Conservation (phyloP, 768 basidiomycete species). For the Tulasnella sp. region DNA sequence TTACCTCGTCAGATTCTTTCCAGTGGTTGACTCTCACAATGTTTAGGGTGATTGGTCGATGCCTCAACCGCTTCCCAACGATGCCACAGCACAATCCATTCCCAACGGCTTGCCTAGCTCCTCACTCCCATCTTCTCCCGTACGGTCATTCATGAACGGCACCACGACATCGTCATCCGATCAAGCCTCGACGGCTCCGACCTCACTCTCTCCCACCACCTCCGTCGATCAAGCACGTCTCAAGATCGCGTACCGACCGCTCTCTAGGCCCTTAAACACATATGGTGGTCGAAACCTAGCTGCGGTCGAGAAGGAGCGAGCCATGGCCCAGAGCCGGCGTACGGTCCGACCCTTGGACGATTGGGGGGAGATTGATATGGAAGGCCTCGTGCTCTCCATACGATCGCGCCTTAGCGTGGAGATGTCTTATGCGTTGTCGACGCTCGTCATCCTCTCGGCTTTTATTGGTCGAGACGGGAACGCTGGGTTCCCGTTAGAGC, state of each 20-base stretch:
- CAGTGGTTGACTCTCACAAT: too few relatives aligned
- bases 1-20: too few relatives aligned
- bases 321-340: slow-evolving; percentile 37
- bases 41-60: too few relatives aligned
- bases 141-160: background rate
- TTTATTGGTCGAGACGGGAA: slow-evolving; percentile 43
- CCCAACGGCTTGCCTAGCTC: background rate
- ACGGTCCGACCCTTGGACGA: slow-evolving; percentile 64
- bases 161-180: background rate
- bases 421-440: slow-evolving; percentile 81
- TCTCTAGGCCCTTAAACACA: slow-evolving; percentile 61
- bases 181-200: slow-evolving; percentile 3
- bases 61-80: background rate
- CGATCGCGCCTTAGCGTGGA: slow-evolving; percentile 77
- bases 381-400: slow-evolving; percentile 85
- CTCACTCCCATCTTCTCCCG: background rate
- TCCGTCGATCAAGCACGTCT: slow-evolving; percentile 43
- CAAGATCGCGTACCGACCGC: slow-evolving; percentile 81
- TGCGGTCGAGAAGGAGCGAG: slow-evolving; percentile 49
- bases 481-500: slow-evolving; percentile 58
- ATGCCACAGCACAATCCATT: background rate
- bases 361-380: slow-evolving; percentile 66
- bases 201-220: slow-evolving; percentile 30
- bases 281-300: slow-evolving; percentile 75
- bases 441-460: slow-evolving; percentile 68